A percentile compares a stretch with the other conserved stretches of the same genome.
These are phyloP conservation scores for Euptelea pleiosperma DNA, from an alignment of 164 flowering plant genomes.

Conservation along the genomic window DNA sequence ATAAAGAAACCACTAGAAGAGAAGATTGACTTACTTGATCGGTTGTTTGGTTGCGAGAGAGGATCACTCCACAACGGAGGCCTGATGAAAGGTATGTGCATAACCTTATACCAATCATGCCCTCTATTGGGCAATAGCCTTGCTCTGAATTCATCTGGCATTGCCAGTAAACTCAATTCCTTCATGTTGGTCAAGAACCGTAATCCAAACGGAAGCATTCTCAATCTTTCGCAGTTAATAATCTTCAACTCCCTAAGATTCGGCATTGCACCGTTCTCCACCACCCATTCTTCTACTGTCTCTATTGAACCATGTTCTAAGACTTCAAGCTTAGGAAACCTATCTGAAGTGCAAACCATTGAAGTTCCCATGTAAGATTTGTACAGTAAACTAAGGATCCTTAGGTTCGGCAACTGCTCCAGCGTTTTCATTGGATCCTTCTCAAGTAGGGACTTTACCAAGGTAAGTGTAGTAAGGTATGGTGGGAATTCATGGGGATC, in stretches of 20 bases:
- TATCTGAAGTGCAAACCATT: slow-evolving; percentile 17
- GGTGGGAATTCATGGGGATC: slow-evolving; percentile 13
- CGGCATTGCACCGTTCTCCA: slow-evolving; percentile 23
- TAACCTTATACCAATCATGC: slow-evolving; percentile 13
- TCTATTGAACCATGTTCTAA: neutral
- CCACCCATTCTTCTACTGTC: slow-evolving; percentile 17
- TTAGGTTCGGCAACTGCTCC: slow-evolving; percentile 22
- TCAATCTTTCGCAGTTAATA: neutral
- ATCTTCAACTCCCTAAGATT: slow-evolving; percentile 3
- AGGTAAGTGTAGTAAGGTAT: slow-evolving; percentile 12
- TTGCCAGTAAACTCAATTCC: slow-evolving; percentile 14
- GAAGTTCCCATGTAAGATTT: neutral
- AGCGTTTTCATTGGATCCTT: slow-evolving; percentile 24
- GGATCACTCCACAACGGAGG: too few relatives aligned
- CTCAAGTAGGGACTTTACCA: neutral
- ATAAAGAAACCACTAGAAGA: too few relatives aligned
- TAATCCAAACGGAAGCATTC: slow-evolving; percentile 21
- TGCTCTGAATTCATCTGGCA: slow-evolving; percentile 13
- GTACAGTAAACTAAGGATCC: neutral
- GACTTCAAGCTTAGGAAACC: slow-evolving; percentile 24
- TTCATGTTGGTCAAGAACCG: slow-evolving; percentile 5
- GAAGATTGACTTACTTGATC: too few relatives aligned
- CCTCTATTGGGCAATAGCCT: slow-evolving; percentile 1
- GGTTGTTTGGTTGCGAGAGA: too few relatives aligned
- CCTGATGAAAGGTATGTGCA: slow-evolving; percentile 7